Base-by-base conservation (phyloP, 192 early-diverging fungal species). In the Bifiguratus adelaidae region DNA sequence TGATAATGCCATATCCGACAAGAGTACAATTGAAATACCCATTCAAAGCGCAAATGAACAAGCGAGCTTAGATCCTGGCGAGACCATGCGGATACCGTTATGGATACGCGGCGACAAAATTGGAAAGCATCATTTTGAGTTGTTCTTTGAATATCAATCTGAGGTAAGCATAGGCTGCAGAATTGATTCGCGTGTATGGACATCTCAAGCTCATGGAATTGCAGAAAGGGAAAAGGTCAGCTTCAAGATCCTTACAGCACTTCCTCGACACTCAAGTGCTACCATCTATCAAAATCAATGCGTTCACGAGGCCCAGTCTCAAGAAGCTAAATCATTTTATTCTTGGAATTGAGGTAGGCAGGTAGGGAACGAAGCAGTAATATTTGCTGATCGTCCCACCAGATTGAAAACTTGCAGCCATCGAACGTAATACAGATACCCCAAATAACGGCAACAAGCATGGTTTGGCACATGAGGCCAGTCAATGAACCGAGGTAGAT, bases 91-190 rank as follows among this genome's bases (percentile, higher is more conserved):
- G 0, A 69, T 98, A 7, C 90, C 91, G 0, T 48, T 92, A 32
- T 98, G 90, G 90, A 63, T 95, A 7, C 85, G 93, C 8, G 90
- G 87, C 3, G 91, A 93, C 51, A 80, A 81, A 28, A 89, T 92
- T 35, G 95, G 95, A 40, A 83, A 85, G 29, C 86, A 92, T 44
- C 71, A 63, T 22, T 77, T 86, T 47, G 50, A 76, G 44, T 82
- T 92, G 62, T 50, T 92, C 40, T 92, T 92, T 50, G 73, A 78
- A 2, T 92, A 92, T 48, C 80, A 85, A 50, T 82, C 83, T 9
- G 83, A 86, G 56, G 80, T 80, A 59, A 50, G 37, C 7, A 23
- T 3, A 30, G 1, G 8, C 7, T 13, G 8, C 18, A 47, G 22
- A 21, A 12, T 27, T 40, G 22, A 21, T 20, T 34, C 3, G 27